A percentile compares a stretch with the other conserved stretches of the same genome.
phyloP scores from a whole-genome alignment of 345 rosid species.

The Physaria fendleri region DNA sequence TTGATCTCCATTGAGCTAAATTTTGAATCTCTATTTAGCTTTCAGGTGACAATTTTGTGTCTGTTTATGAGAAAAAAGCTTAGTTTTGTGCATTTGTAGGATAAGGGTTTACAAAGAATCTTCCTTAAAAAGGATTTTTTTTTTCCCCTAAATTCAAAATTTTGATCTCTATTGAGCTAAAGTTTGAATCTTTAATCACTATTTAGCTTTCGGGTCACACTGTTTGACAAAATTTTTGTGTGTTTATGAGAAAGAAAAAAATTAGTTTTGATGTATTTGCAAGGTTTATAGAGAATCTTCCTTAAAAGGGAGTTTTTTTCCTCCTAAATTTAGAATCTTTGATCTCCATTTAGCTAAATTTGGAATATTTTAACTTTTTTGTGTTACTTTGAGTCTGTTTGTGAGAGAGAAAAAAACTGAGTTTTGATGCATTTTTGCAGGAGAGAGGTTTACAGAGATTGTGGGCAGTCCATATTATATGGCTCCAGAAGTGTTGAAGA shows the following conservation, averaged over 20 bases:
- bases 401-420: background rate
- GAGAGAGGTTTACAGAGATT: slow-evolving; percentile 77
- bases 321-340: no score
- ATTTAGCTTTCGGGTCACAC: background rate
- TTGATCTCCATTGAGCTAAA: no score
- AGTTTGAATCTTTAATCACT: no score
- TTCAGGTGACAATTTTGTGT: no score
- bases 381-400: background rate
- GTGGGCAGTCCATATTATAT: slow-evolving; percentile 95
- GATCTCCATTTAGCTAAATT: no score
- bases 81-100: no score
- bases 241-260: background rate
- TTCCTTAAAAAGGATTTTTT: no score
- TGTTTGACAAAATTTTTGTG: background rate
- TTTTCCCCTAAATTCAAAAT: no score
- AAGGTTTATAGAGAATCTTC: slow-evolving; percentile 78
- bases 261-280: slow-evolving; percentile 4
- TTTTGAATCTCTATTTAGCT: slow-evolving; percentile 9
- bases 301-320: no score
- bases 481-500: slow-evolving; percentile 92
- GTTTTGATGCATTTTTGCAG: slow-evolving; percentile 31
- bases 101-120: no score
- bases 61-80: no score
- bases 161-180: background rate
- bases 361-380: no score